Percentiles rank a stretch among this genome's conserved stretches.
phyloP scores from a whole-genome alignment of 2,329 filamentous ascomycete species.

The Trichoderma breve region DNA sequence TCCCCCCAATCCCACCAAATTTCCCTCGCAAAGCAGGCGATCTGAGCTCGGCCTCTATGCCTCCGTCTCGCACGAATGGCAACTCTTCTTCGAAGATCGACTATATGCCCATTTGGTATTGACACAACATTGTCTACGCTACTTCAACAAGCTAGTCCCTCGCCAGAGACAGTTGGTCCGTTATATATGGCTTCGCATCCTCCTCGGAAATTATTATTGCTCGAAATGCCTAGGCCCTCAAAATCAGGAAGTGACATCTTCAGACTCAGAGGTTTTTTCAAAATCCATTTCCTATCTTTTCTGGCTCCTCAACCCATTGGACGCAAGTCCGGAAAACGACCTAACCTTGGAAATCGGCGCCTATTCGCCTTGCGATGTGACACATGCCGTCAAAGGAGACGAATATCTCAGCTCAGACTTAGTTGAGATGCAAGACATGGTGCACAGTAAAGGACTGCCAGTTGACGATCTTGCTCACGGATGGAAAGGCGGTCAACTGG shows the following conservation, averaged over 20 bases:
- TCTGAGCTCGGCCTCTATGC: neutral
- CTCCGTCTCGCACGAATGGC: neutral
- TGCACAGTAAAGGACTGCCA: neutral
- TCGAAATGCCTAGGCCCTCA: neutral
- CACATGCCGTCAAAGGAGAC: neutral
- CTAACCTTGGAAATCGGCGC: neutral
- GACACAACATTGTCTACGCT: neutral
- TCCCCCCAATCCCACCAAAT: neutral
- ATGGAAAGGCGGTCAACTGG: neutral
- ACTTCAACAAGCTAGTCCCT: neutral
- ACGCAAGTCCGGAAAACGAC: neutral
- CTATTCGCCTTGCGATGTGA: neutral
- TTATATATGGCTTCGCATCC: neutral
- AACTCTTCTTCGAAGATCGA: neutral
- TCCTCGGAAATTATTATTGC: neutral
- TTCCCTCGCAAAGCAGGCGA: neutral
- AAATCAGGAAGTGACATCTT: neutral
- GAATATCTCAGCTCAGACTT: neutral
- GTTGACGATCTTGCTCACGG: neutral
- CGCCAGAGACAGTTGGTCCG: neutral
- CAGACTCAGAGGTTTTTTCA: neutral
- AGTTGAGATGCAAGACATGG: neutral
- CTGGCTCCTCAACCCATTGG: neutral
- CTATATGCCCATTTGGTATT: neutral
- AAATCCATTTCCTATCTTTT: neutral